A percentile compares a stretch with the other conserved stretches of the same genome.
phyloP scores from a whole-genome alignment of 2,329 filamentous ascomycete genomes.

The Rhynchosporium agropyri region DNA sequence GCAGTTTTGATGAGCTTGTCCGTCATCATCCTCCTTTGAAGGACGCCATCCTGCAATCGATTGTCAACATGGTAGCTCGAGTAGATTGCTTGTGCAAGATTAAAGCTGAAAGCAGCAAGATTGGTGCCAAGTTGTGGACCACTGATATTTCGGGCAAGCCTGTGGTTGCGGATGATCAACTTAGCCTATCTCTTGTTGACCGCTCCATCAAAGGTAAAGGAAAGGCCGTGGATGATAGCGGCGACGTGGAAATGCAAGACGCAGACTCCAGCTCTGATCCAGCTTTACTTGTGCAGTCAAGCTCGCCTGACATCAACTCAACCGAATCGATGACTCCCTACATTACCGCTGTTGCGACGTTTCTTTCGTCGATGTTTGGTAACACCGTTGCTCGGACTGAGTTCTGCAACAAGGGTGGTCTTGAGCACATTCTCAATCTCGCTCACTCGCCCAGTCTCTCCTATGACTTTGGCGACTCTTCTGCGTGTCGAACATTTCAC shows the following conservation, averaged over 20 bases:
- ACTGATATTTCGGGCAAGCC: conserved; percentile 60
- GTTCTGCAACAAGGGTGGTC: conserved; percentile 78
- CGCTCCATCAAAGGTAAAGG: conserved; percentile 46
- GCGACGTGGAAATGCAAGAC: conserved; percentile 70
- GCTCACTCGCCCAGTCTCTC: conserved; percentile 80
- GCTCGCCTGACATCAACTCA: conserved; percentile 34
- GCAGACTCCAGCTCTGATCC: conserved; percentile 39
- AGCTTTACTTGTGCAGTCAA: conserved; percentile 3
- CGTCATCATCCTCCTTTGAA: conserved; percentile 89
- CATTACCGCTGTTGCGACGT: conserved; percentile 74
- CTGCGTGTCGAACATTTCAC: conserved; percentile 70
- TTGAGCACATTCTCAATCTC: conserved; percentile 83
- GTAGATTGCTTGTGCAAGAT: conserved; percentile 73
- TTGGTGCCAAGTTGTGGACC: conserved; percentile 79
- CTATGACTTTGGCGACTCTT: conserved; percentile 68
- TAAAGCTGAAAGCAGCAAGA: conserved; percentile 68
- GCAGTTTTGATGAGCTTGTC: conserved; percentile 89
- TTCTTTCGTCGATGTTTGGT: conserved; percentile 55
- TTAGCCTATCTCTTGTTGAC: conserved; percentile 37
- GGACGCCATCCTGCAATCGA: conserved; percentile 77
- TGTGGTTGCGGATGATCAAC: conserved; percentile 55
- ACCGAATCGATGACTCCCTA: conserved; percentile 51
- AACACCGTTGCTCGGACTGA: conserved; percentile 45
- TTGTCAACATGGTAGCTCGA: conserved; percentile 84
- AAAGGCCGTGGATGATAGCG: conserved; percentile 48